Evolutionary conservation across 2,329 filamentous ascomycete genomes (phyloP).

Genomic region (Mycogone perniciosa): DNA sequence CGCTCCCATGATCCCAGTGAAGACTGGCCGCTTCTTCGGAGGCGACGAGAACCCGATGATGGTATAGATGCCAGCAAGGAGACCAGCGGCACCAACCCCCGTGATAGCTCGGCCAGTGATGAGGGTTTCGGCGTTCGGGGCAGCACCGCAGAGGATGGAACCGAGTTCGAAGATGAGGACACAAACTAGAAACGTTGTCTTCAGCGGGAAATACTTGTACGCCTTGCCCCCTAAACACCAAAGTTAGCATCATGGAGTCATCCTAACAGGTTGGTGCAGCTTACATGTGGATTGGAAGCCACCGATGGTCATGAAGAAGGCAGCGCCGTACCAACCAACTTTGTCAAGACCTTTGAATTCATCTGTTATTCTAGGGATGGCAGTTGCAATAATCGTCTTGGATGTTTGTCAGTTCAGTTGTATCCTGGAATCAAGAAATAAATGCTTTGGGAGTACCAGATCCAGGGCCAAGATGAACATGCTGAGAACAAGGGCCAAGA

Average conservation of each 20-base stretch:
- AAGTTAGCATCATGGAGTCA: constrained; percentile 19
- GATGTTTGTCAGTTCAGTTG: not conserved
- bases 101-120: constrained; percentile 45
- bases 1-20: constrained; percentile 33
- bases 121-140: constrained; percentile 40
- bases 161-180: constrained; percentile 51
- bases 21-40: constrained; percentile 29
- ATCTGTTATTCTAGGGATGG: constrained; percentile 50
- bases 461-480: constrained; percentile 47
- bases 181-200: constrained; percentile 40
- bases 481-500: constrained; percentile 40
- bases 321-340: constrained; percentile 54
- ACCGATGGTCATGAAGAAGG: constrained; percentile 45
- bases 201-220: constrained; percentile 47
- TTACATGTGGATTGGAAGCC: constrained; percentile 38
- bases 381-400: constrained; percentile 53
- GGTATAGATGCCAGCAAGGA: constrained; percentile 43
- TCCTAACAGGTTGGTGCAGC: constrained; percentile 11
- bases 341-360: constrained; percentile 46
- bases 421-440: not conserved
- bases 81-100: constrained; percentile 38
- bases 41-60: constrained; percentile 41
- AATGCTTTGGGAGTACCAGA: constrained; percentile 28
- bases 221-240: constrained; percentile 37
- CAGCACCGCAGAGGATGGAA: constrained; percentile 43